Evolutionary conservation across 169 alveolate genomes (phyloP).

Genomic region (Plasmodium gaboni): DNA sequence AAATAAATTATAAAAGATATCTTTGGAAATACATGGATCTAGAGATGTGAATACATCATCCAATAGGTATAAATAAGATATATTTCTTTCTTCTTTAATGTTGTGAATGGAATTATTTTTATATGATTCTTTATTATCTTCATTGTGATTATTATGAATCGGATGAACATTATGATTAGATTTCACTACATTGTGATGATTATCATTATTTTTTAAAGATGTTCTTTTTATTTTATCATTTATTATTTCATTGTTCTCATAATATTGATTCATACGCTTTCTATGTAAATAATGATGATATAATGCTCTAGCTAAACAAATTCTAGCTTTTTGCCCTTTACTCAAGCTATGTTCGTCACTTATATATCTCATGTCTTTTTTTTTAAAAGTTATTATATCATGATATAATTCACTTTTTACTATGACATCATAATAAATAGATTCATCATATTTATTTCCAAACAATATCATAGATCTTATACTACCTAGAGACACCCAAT

Average conservation of each 20-base stretch:
- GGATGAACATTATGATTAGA: background rate
- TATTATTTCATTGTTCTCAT: background rate
- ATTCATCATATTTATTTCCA: constrained; percentile 79
- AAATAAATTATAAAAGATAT: constrained; percentile 83
- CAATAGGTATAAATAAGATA: constrained; percentile 72
- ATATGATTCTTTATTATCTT: background rate
- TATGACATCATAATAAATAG: constrained; percentile 75
- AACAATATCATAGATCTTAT: constrained; percentile 85
- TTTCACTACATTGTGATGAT: background rate
- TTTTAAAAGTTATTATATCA: constrained; percentile 84
- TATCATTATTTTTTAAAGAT: background rate
- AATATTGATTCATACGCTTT: background rate
- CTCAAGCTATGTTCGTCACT: constrained; percentile 87
- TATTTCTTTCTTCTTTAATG: background rate
- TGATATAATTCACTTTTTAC: constrained; percentile 78
- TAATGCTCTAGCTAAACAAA: constrained; percentile 93
- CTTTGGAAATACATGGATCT: constrained; percentile 79
- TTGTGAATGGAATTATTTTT: constrained; percentile 1
- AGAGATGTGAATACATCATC: constrained; percentile 80
- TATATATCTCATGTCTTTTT: constrained; percentile 81
- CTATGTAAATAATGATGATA: constrained; percentile 80
- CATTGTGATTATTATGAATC: background rate
- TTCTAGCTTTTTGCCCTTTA: constrained; percentile 95
- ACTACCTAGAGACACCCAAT: constrained; percentile 89
- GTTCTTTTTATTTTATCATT: background rate